Base-by-base conservation (phyloP, 2,329 filamentous ascomycete genomes). In the Aspergillus sp. region DNA sequence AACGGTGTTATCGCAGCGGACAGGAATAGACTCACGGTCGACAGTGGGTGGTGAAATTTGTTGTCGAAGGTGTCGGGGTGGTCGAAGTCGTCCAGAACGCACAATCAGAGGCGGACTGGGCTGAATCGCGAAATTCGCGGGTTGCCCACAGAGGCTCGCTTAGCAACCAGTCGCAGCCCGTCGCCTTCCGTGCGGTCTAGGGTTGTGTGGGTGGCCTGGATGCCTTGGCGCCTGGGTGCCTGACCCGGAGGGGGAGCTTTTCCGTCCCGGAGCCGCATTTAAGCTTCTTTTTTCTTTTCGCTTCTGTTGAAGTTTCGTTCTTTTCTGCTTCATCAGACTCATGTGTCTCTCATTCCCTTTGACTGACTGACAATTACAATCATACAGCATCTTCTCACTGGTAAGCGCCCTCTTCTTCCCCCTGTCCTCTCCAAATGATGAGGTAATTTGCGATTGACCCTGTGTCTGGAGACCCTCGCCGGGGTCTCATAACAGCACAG, bases 391-490 rank as follows among this genome's bases (percentile, higher is more conserved):
- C 34, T 20, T 3, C 21, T 19, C 19, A 62, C 49, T 58, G 58
- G 62, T 68, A 68, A 58, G 56, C 34, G 16, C 34, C 13, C 34
- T 64, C 40, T 46, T 14, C 44, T 48, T 56, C 29, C 49, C 51
- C 45, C 46, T 52, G 50, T 57, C 54, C 41, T 31, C 25, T 20
- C 48, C 50, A 38, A 53, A 88, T 89, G 92, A 96, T 96, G 91
- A 88, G 80, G 89, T 90, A 96, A 96, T 97, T 97, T 97, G 91
- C 92, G 91, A 93, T 93, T 95, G 91, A 97, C 88, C 83, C 81
- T 78, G 74, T 75, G 75, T 79, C 78, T 85, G 85, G 92, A 90
- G 81, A 78, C 88, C 85, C 91, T 88, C 88, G 91, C 92, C 91
- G 84, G 91, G 85, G 89, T 82, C 80, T 70, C 87, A 82, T 87